Percentiles rank a stretch among this genome's conserved stretches.
These are phyloP conservation scores for Platismatia glauca DNA, from an alignment of 495 filamentous ascomycete genomes.

Conservation along the genomic window DNA sequence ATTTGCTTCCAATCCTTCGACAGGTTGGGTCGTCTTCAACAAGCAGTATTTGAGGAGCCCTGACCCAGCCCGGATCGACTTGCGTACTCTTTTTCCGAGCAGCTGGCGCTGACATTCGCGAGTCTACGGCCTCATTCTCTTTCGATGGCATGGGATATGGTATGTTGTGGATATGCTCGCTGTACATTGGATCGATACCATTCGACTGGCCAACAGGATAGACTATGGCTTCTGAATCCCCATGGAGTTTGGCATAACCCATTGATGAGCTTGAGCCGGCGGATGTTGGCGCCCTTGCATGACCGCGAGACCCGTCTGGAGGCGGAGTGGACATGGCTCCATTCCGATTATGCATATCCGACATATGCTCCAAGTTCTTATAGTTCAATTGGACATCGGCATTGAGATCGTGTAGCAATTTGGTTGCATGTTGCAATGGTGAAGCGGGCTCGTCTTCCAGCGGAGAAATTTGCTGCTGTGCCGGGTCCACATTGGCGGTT, in stretches of 20 bases:
- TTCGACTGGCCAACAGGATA: conserved; percentile 85
- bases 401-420: conserved; percentile 72
- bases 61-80: conserved; percentile 71
- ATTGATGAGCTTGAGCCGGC: conserved; percentile 42
- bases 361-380: conserved; percentile 66
- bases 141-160: conserved; percentile 67
- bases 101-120: conserved; percentile 41
- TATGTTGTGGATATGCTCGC: conserved; percentile 88
- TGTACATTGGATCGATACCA: conserved; percentile 90
- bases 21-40: conserved; percentile 96
- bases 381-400: conserved; percentile 69
- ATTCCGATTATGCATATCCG: conserved; percentile 56
- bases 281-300: conserved; percentile 38
- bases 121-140: conserved; percentile 40
- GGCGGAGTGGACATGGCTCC: conserved; percentile 37
- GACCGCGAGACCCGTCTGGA: conserved; percentile 34
- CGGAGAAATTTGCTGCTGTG: conserved; percentile 34
- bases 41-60: conserved; percentile 75
- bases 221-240: conserved; percentile 71
- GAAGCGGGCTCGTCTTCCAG: conserved; percentile 67
- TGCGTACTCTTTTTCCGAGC: conserved; percentile 58
- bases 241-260: conserved; percentile 41
- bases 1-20: conserved; percentile 87
- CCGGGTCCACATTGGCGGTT: conserved; percentile 23
- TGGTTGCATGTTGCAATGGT: conserved; percentile 80